Conservation (phyloP, 495 filamentous ascomycete species). For the Penicillium samsonianum region DNA sequence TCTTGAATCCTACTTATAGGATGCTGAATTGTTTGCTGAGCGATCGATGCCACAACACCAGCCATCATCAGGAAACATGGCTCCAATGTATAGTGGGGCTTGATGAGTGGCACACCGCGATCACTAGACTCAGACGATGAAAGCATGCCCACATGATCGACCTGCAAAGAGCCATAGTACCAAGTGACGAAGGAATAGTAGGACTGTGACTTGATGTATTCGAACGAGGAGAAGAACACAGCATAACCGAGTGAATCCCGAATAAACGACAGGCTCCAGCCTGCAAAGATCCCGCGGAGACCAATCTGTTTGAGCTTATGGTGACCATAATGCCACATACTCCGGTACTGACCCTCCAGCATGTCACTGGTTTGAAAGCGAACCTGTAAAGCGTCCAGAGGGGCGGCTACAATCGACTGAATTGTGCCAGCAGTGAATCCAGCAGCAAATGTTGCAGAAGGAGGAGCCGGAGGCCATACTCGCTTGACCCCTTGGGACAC, state of each 20-base stretch:
- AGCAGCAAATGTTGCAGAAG: constrained; percentile 67
- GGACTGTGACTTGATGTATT: constrained; percentile 80
- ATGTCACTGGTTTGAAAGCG: constrained; percentile 73
- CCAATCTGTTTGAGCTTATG: constrained; percentile 80
- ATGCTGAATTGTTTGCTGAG: constrained; percentile 78
- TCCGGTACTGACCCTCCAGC: constrained; percentile 66
- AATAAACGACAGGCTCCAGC: constrained; percentile 73
- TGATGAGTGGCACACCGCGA: constrained; percentile 58
- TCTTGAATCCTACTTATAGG: constrained; percentile 74
- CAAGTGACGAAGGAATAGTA: constrained; percentile 79
- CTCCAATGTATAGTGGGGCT: constrained; percentile 83
- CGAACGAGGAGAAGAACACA: constrained; percentile 83
- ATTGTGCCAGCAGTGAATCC: constrained; percentile 76
- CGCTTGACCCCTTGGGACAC: constrained; percentile 66
- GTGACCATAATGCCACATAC: constrained; percentile 78
- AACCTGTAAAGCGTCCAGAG: constrained; percentile 84
- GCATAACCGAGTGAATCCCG: constrained; percentile 83
- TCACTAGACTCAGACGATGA: constrained; percentile 27
- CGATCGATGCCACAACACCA: constrained; percentile 71
- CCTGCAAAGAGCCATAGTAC: constrained; percentile 65
- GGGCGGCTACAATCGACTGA: constrained; percentile 79
- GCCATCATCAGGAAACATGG: constrained; percentile 78
- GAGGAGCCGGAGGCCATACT: constrained; percentile 71
- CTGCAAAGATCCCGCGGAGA: constrained; percentile 76
- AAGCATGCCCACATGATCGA: constrained; percentile 33